These are phyloP conservation scores for Plasmopara viticola DNA, from an alignment of 352 stramenopile genomes.

Conservation along the genomic window DNA sequence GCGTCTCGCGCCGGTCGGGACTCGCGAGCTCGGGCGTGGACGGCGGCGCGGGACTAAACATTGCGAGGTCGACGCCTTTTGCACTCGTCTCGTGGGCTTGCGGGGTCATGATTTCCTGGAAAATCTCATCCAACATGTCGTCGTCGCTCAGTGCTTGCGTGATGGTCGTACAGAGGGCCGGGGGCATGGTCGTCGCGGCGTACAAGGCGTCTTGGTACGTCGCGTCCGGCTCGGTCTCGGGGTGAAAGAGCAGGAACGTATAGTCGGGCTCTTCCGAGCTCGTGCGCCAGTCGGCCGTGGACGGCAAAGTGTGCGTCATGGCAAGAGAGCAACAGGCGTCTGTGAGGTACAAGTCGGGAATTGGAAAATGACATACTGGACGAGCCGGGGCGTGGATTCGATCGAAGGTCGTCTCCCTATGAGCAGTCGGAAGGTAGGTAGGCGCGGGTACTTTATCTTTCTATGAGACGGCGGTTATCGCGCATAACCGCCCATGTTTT, in stretches of 20 bases:
- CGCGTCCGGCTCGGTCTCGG: slow-evolving; percentile 5
- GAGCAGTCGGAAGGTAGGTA: slow-evolving; percentile 1
- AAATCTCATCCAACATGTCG: slow-evolving; percentile 39
- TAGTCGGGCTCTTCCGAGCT: slow-evolving; percentile 16
- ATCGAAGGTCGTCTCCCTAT: not conserved
- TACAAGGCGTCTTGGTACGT: slow-evolving; percentile 11
- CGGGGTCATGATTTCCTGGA: slow-evolving; percentile 31
- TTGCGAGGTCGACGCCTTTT: slow-evolving; percentile 2
- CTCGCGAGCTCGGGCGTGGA: slow-evolving; percentile 28
- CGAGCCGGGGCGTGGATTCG: not conserved
- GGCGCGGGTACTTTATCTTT: slow-evolving; percentile 18
- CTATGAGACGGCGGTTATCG: slow-evolving; percentile 12
- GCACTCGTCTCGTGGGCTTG: slow-evolving; percentile 12
- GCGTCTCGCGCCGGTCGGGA: slow-evolving; percentile 17
- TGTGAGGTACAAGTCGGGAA: not conserved
- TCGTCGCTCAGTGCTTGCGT: slow-evolving; percentile 32
- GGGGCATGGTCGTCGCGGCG: slow-evolving; percentile 4
- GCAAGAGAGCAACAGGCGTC: not conserved
- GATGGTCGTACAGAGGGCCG: slow-evolving; percentile 5
- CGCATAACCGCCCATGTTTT: slow-evolving; percentile 19
- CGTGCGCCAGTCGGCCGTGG: slow-evolving; percentile 18
- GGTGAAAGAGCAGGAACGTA: slow-evolving; percentile 25
- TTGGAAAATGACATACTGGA: not conserved
- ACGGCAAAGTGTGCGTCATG: slow-evolving; percentile 12
- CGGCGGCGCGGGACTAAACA: slow-evolving; percentile 17